These are phyloP conservation scores for Aphanomyces euteiches DNA, from an alignment of 352 stramenopile species.

Conservation along the genomic window DNA sequence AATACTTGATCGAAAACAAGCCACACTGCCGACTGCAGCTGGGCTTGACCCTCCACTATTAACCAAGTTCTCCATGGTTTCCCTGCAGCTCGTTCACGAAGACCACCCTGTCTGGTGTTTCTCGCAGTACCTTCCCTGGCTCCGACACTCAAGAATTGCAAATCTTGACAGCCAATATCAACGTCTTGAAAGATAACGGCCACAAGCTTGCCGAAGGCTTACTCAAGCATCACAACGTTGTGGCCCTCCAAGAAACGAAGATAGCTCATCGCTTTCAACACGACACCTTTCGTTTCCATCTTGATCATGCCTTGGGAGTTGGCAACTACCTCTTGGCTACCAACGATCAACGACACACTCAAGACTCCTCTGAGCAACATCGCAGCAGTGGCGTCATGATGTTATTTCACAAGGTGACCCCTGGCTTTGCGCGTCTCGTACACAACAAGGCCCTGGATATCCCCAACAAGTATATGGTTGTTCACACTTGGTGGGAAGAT, in stretches of 20 bases:
- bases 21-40: no score
- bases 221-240: neutral
- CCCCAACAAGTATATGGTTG: neutral
- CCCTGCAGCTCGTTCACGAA: no score
- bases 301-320: neutral
- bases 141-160: neutral
- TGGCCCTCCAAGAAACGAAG: slow-evolving; percentile 13
- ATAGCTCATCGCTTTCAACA: neutral
- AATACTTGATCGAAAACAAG: no score
- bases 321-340: slow-evolving; percentile 8
- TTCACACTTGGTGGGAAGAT: slow-evolving; percentile 1
- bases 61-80: no score
- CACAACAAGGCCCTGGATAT: neutral
- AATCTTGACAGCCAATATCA: slow-evolving; percentile 11
- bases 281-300: slow-evolving; percentile 5
- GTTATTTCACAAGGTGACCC: neutral
- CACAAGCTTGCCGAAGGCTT: neutral
- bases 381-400: slow-evolving; percentile 17
- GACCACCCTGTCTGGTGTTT: no score
- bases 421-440: neutral
- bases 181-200: neutral
- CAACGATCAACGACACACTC: neutral
- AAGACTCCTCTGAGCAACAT: neutral
- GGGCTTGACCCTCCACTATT: no score
- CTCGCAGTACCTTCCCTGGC: no score